A percentile compares a stretch with the other conserved stretches of the same genome.
Evolutionary conservation across 805 yeast genomes (phyloP).

Genomic region (Candida dajiaensis): DNA sequence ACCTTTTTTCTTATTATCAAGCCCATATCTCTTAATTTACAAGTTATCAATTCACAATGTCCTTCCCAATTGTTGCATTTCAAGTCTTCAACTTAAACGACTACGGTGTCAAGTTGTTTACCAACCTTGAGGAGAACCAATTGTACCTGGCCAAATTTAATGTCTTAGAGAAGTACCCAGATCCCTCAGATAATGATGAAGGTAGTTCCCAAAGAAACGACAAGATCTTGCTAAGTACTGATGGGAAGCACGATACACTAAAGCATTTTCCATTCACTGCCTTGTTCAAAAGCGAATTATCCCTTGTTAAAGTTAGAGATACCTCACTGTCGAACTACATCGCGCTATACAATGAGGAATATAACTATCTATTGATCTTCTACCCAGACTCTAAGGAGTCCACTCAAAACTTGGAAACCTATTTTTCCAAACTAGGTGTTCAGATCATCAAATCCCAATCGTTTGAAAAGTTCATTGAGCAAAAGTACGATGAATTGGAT

Average conservation of each 20-base stretch:
- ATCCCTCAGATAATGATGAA: constrained; percentile 11
- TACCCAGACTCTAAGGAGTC: constrained; percentile 11
- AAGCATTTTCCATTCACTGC: constrained; percentile 21
- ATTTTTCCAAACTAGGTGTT: constrained; percentile 8
- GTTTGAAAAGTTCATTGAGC: constrained; percentile 7
- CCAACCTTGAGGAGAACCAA: constrained; percentile 14
- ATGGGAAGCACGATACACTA: constrained; percentile 4
- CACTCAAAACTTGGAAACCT: constrained; percentile 1
- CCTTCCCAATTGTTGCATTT: constrained; percentile 16
- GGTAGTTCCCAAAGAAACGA: constrained; percentile 21
- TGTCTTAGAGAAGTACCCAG: constrained; percentile 15
- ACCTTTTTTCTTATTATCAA: not conserved
- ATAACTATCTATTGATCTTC: constrained; percentile 18
- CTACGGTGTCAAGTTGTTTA: constrained; percentile 19
- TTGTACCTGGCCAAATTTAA: constrained; percentile 18
- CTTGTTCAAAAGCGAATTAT: constrained; percentile 13
- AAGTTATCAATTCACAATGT: constrained; percentile 4
- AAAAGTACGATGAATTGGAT: constrained; percentile 18
- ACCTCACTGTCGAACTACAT: constrained; percentile 9
- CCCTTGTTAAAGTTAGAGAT: constrained; percentile 7
- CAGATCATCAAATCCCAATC: constrained; percentile 3
- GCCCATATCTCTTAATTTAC: too few species aligned
- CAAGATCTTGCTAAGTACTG: constrained; percentile 9
- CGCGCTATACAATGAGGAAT: constrained; percentile 17
- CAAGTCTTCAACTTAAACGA: constrained; percentile 22